Evolutionary conservation across 1,284 basidiomycete species (phyloP), one percentile per base, ranked within the genome.

Genomic region (Ganoderma meredithae): DNA sequence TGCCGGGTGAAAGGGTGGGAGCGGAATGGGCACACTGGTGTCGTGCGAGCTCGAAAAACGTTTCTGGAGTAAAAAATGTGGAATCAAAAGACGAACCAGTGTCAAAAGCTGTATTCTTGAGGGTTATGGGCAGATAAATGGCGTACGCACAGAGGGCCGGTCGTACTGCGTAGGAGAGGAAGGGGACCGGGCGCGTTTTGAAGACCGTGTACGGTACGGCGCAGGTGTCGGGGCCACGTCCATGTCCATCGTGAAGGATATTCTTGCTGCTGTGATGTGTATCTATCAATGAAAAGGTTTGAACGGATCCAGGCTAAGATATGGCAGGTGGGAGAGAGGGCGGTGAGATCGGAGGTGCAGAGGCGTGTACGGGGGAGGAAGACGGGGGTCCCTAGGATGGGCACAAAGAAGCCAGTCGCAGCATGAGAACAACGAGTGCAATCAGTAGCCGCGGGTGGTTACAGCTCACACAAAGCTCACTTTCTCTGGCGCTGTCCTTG

Each of bases 181-280:
- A 19, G 87, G 88, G 1, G 90, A 90, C 68, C 88, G 86, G 4
- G 86, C 79, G 66, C 90, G 83, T 75, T 90, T 91, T 62, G 76
- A 67, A 13, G 81, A 73, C 69, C 83, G 76, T 69, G 79, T 74
- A 68, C 77, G 79, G 67, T 83, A 79, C 8, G 80, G 74, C 25
- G 80, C 77, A n/a, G 85, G 80, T 22, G 84, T 83, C 17, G 52
- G 27, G 15, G 52, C 3, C 77, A 85, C 81, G 66, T 80, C 78
- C 22, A 79, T 62, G 59, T 80, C 79, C 79, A 80, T 80, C 1
- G 31, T 59, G n/a, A 15, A 15, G n/a, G 12, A 12, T n/a, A 43
- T 33, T 60, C 25, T 27, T 41, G 39, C 15, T 41, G 25, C 22
- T 41, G 22, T 27, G 19, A 13, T 8, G 10, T 25, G n/a, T 19